Evolutionary conservation across 108 stramenopile genomes (phyloP), one percentile per base, ranked within the genome.

Genomic region (Heterococcus sp.): DNA sequence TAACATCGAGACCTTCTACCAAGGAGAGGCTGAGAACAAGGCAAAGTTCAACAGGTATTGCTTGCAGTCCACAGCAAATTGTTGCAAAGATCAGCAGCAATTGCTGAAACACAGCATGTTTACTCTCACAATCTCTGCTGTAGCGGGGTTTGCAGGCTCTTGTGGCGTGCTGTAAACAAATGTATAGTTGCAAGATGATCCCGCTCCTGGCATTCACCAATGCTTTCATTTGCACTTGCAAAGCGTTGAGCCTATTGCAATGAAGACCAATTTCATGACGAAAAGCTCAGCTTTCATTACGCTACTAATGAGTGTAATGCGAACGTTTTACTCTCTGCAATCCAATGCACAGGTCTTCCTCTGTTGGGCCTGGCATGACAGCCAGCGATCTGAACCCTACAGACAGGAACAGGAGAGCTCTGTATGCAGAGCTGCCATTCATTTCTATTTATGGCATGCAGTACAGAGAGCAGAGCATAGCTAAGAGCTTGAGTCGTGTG

Each of bases 401-500:
- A 65, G 68, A 78, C 65, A 73, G 73, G 66, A 83, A 35, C 82
- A 67, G 82, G 32, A 38, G 82, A 33, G 73, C 82, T 0, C 73
- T 75, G 4, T 83, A 83, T 74, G 82, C 67, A 31, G 58, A 63
- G 69, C 38, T 83, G 38, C 82, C 82, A 14, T 83, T 83, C 32
- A 26, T 66, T 74, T 75, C 73, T 37, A 72, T 79, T 2, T 79
- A 79, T 31, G 78, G 78, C n/a, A 72, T 79, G 71, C 78, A 79
- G 78, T 72, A 79, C 78, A 71, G 71, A 29, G 82, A 83, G 68
- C 75, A 75, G 37, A 74, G 46, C 69, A 68, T 83, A 8, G 74
- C 66, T 27, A 69, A 69, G 40, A 68, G 67, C 2, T 69, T 83
- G 21, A 68, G 74, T 37, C 75, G 74, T 63, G 31, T 74, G 29